Evolutionary conservation across 2,329 filamentous ascomycete species (phyloP).

Genomic region (Cercospora brassicicola): DNA sequence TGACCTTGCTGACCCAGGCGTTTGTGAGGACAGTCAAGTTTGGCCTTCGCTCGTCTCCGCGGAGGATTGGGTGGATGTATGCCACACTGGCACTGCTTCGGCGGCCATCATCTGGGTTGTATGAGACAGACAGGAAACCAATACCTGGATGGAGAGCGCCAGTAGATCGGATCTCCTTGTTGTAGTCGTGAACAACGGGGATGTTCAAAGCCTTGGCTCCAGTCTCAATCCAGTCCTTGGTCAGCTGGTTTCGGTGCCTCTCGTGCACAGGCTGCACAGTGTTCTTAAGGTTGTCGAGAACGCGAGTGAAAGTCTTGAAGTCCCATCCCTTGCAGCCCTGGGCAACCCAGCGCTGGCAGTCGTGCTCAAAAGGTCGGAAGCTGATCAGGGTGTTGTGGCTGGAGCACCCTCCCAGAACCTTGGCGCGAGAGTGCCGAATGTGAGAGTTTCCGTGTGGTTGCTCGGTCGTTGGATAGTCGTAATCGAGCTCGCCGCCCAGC

Average conservation of each 20-base stretch:
- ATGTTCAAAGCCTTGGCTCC: slow-evolving; percentile 78
- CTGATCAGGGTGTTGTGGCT: slow-evolving; percentile 93
- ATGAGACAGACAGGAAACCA: slow-evolving; percentile 87
- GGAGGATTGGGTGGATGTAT: slow-evolving; percentile 88
- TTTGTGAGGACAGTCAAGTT: slow-evolving; percentile 86
- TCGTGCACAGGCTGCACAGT: slow-evolving; percentile 86
- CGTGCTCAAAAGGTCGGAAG: slow-evolving; percentile 87
- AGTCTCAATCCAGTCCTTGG: slow-evolving; percentile 82
- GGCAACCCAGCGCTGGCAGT: slow-evolving; percentile 79
- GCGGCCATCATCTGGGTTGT: slow-evolving; percentile 84
- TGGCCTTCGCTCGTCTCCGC: slow-evolving; percentile 75
- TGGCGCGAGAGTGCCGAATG: slow-evolving; percentile 88
- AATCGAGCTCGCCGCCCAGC: slow-evolving; percentile 84
- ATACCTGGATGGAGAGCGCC: slow-evolving; percentile 74
- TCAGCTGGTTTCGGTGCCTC: slow-evolving; percentile 84
- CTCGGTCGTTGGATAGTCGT: slow-evolving; percentile 85
- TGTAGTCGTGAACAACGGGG: slow-evolving; percentile 81
- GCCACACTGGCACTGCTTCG: slow-evolving; percentile 85
- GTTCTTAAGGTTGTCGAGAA: slow-evolving; percentile 81
- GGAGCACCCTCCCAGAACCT: slow-evolving; percentile 88
- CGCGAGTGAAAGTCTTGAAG: slow-evolving; percentile 78
- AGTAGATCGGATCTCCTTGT: slow-evolving; percentile 72
- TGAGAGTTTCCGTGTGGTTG: slow-evolving; percentile 89
- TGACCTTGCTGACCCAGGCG: slow-evolving; percentile 81
- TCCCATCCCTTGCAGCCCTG: slow-evolving; percentile 82